Percentiles rank a stretch among this genome's conserved stretches.
These are phyloP conservation scores for Boletus sp. DNA, from an alignment of 1,284 basidiomycete genomes.

Conservation along the genomic window DNA sequence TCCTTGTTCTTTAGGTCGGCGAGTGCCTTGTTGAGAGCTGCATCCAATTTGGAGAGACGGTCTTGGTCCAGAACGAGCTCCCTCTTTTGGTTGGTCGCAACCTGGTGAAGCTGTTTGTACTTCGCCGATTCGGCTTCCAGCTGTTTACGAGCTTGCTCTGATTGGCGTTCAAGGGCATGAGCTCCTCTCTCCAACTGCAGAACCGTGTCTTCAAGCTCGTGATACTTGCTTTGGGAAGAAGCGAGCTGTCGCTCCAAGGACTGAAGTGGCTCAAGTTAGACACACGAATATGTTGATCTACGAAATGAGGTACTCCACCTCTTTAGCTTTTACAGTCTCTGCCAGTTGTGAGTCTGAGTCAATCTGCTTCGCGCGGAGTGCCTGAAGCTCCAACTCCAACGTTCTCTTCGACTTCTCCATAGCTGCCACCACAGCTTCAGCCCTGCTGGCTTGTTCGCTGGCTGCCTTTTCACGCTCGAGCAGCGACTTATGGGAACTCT, in stretches of 20 bases:
- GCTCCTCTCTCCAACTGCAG: constrained; percentile 83
- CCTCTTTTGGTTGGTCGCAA: constrained; percentile 58
- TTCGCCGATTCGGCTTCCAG: constrained; percentile 68
- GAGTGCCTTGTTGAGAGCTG: constrained; percentile 76
- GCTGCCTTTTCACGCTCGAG: constrained; percentile 51
- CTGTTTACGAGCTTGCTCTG: constrained; percentile 65
- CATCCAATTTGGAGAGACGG: constrained; percentile 68
- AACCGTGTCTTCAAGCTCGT: constrained; percentile 84
- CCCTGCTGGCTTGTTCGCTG: constrained; percentile 50
- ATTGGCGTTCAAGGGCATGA: constrained; percentile 66
- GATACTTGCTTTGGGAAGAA: constrained; percentile 70
- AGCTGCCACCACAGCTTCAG: constrained; percentile 53
- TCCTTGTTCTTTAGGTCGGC: constrained; percentile 80
- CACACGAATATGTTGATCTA: neutral
- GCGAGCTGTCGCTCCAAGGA: constrained; percentile 71
- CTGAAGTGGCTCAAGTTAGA: constrained; percentile 13
- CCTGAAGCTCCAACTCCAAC: constrained; percentile 73
- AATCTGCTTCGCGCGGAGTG: constrained; percentile 66
- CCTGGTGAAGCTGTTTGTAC: constrained; percentile 70
- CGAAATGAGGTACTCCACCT: constrained; percentile 46
- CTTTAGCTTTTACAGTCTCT: constrained; percentile 61
- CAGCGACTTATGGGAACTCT: constrained; percentile 61
- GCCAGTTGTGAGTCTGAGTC: constrained; percentile 67
- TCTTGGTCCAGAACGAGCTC: constrained; percentile 72
- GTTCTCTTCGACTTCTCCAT: constrained; percentile 70